Percentiles rank a stretch among this genome's conserved stretches.
Conservation (phyloP, 208 protist species). For the Wallacemonas sp. region DNA sequence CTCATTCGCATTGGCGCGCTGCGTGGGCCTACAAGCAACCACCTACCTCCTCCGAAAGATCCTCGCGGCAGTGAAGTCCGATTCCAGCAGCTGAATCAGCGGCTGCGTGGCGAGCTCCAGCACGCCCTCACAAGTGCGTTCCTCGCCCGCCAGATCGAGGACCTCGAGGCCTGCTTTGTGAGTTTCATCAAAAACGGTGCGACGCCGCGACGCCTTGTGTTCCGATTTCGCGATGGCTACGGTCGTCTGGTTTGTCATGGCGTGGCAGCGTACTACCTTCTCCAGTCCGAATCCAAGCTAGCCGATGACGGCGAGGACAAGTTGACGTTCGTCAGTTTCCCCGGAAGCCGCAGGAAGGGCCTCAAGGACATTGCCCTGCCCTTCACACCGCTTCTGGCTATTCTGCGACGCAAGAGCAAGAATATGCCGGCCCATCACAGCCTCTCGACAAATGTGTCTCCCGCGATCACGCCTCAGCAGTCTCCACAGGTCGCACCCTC, state of each 20-base stretch:
- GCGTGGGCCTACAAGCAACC: not conserved
- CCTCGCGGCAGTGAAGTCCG: slow-evolving; percentile 67
- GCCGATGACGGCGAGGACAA: slow-evolving; percentile 55
- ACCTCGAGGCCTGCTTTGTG: slow-evolving; percentile 71
- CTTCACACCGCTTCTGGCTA: slow-evolving; percentile 46
- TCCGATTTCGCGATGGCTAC: slow-evolving; percentile 85
- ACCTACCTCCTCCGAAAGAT: slow-evolving; percentile 18
- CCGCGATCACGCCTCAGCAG: slow-evolving; percentile 44
- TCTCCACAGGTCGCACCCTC: slow-evolving; percentile 21
- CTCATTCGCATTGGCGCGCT: slow-evolving; percentile 34
- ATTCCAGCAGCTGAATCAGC: slow-evolving; percentile 67
- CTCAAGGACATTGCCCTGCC: slow-evolving; percentile 42
- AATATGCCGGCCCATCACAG: slow-evolving; percentile 42
- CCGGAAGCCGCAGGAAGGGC: slow-evolving; percentile 35
- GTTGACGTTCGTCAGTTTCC: slow-evolving; percentile 69
- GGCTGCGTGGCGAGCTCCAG: slow-evolving; percentile 76
- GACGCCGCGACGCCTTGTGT: slow-evolving; percentile 53
- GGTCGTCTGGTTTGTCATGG: slow-evolving; percentile 85
- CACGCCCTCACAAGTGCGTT: slow-evolving; percentile 85
- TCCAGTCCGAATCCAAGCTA: slow-evolving; percentile 58
- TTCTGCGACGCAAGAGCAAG: slow-evolving; percentile 56
- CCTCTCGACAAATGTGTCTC: slow-evolving; percentile 30
- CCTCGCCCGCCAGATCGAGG: slow-evolving; percentile 74
- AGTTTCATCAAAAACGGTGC: slow-evolving; percentile 46
- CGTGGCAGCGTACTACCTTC: slow-evolving; percentile 79